Evolutionary conservation across 1,284 basidiomycete genomes (phyloP).

Genomic region (Cryptococcus sp.): DNA sequence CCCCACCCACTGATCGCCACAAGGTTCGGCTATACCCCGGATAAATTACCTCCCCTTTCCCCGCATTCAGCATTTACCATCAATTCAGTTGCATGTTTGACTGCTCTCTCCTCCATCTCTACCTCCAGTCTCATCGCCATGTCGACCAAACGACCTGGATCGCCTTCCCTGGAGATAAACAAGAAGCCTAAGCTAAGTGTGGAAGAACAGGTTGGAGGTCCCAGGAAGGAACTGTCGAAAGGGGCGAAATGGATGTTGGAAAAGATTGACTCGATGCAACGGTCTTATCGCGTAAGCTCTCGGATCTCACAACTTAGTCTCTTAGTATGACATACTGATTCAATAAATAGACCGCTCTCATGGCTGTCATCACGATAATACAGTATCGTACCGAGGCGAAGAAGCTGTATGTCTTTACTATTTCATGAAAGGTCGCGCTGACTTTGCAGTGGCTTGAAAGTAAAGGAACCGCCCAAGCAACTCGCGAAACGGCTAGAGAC

Average conservation of each 20-base stretch:
- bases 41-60: no score
- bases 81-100: no score
- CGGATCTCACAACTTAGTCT: no score
- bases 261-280: constrained; percentile 21
- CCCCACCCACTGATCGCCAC: no score
- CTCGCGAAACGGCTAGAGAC: constrained; percentile 18
- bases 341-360: constrained; percentile 19
- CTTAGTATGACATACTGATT: background rate
- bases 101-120: background rate
- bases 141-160: background rate
- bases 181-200: background rate
- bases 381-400: constrained; percentile 22
- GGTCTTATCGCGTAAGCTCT: constrained; percentile 20
- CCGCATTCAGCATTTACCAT: no score
- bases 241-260: constrained; percentile 24
- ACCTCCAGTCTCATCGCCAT: background rate
- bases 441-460: background rate
- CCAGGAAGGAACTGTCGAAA: constrained; percentile 7
- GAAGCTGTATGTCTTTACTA: constrained; percentile 15
- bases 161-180: background rate
- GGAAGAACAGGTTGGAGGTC: background rate
- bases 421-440: background rate
- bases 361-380: constrained; percentile 23
- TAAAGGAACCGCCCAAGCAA: constrained; percentile 11
- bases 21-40: no score